Percentiles rank a stretch among this genome's conserved stretches.
These are phyloP conservation scores for Fremontodendron californicum DNA, from an alignment of 345 rosid species.

Conservation along the genomic window DNA sequence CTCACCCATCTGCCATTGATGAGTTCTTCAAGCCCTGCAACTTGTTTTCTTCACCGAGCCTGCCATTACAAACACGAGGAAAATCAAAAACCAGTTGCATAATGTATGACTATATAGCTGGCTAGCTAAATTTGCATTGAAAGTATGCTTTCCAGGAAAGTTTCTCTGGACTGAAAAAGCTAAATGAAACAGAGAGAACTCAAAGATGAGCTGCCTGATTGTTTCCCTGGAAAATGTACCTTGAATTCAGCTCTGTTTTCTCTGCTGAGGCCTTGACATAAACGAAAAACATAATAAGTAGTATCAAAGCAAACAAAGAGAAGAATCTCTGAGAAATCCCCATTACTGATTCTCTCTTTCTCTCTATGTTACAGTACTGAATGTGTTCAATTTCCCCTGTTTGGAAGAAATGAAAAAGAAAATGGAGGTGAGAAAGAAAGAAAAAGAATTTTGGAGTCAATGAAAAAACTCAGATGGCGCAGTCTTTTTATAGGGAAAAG, in stretches of 20 bases:
- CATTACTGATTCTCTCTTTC: slow-evolving; percentile 35
- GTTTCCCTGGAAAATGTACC: slow-evolving; percentile 28
- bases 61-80: slow-evolving; percentile 10
- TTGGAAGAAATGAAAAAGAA: not conserved
- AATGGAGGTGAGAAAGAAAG: not conserved
- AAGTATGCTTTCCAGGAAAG: not conserved
- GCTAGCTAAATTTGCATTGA: not conserved
- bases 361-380: slow-evolving; percentile 6
- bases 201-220: not conserved
- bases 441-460: not conserved
- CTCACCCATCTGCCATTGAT: slow-evolving; percentile 54
- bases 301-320: slow-evolving; percentile 29
- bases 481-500: not conserved
- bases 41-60: slow-evolving; percentile 27
- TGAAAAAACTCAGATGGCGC: not conserved
- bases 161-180: not conserved
- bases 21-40: slow-evolving; percentile 44
- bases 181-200: not conserved
- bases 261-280: slow-evolving; percentile 32
- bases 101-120: not conserved
- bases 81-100: not conserved
- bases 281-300: slow-evolving; percentile 33
- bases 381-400: not conserved
- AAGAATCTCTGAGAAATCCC: slow-evolving; percentile 35
- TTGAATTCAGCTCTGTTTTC: slow-evolving; percentile 24